phyloP scores from a whole-genome alignment of 2,329 filamentous ascomycete genomes.

The Fusarium liriodendri region DNA sequence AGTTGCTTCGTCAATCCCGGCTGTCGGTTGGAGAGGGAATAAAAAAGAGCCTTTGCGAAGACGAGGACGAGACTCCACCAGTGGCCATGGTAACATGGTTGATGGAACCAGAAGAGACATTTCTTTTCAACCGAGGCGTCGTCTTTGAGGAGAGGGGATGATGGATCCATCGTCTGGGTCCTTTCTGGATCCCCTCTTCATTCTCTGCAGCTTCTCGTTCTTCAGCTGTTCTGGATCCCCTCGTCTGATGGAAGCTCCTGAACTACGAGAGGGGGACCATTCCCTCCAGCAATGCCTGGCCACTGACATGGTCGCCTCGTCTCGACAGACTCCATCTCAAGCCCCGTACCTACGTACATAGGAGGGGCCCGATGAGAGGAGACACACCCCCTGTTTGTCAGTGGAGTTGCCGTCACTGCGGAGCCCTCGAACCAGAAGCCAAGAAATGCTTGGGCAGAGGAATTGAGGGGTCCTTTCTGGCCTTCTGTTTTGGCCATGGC shows the following conservation, averaged over 20 bases:
- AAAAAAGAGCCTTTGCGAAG: conserved; percentile 11
- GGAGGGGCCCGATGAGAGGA: conserved; percentile 3
- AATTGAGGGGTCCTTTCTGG: conserved; percentile 31
- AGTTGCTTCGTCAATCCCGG: conserved; percentile 42
- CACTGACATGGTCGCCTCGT: conserved; percentile 37
- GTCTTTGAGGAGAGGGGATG: background rate
- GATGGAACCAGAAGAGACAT: conserved; percentile 13
- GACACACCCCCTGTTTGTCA: conserved; percentile 34
- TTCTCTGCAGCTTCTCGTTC: conserved; percentile 13
- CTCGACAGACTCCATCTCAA: conserved; percentile 10
- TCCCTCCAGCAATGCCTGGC: conserved; percentile 1
- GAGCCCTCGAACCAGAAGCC: conserved; percentile 20
- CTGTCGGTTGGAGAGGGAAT: conserved; percentile 25
- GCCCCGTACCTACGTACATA: conserved; percentile 20
- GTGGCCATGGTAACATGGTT: conserved; percentile 41
- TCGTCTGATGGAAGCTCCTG: conserved; percentile 30
- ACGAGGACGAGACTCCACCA: conserved; percentile 31
- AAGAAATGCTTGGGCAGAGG: conserved; percentile 31
- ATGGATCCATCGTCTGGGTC: conserved; percentile 2
- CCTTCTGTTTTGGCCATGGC: conserved; percentile 21
- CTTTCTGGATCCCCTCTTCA: conserved; percentile 1
- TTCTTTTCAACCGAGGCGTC: conserved; percentile 24
- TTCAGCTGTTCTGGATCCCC: conserved; percentile 21
- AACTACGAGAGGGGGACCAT: conserved; percentile 2
- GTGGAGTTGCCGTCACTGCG: conserved; percentile 38